Evolutionary conservation across 768 basidiomycete genomes (phyloP), one percentile per base, ranked within the genome.

Genomic region (Candolleomyces aberdarensis): DNA sequence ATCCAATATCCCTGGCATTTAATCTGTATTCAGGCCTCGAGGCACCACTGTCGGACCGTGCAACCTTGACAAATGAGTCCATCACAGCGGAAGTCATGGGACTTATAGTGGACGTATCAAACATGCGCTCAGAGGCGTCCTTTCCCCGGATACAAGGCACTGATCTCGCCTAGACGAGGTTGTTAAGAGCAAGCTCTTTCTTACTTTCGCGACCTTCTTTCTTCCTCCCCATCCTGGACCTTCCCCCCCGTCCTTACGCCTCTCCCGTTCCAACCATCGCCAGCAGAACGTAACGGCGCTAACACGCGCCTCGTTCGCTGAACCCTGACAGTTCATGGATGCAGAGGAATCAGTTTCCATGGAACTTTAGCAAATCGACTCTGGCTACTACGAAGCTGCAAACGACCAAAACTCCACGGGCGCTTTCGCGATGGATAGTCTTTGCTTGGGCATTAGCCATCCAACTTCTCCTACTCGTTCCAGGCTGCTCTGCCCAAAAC

Each of bases 261-360:
- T 43, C 36, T 39, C 40, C 36, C 17, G 5, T 39, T 29, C 20
- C 52, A 15, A 10, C 29, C 5, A 54, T 15, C 40, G 11, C 54
- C 54, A 40, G 39, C 54, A 56, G 40, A 17, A 26, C 14, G 22
- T 5, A 29, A 36, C 29, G 54, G 29, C 19, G 14, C 52, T 32
- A 14, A 9, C 15, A 36, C 29, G 15, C 52, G 29, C 54, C 41
- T 40, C 39, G 54, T 39, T 56, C 54, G 54, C 54, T 56, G n/a
- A 36, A 26, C 32, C 36, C 40, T 36, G 54, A n/a, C 54, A 22
- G 36, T 56, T 56, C n/a, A 56, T 56, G 54, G 54, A 56, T 56
- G 54, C 36, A n/a, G 39, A 56, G 36, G n/a, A 43, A 19, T 41
- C 40, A 2, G 54, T 40, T 56, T 40, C 40, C 32, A 56, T 56